Evolutionary conservation across 2,329 filamentous ascomycete genomes (phyloP), one percentile per base, ranked within the genome.

Genomic region (Curvularia sp.): DNA sequence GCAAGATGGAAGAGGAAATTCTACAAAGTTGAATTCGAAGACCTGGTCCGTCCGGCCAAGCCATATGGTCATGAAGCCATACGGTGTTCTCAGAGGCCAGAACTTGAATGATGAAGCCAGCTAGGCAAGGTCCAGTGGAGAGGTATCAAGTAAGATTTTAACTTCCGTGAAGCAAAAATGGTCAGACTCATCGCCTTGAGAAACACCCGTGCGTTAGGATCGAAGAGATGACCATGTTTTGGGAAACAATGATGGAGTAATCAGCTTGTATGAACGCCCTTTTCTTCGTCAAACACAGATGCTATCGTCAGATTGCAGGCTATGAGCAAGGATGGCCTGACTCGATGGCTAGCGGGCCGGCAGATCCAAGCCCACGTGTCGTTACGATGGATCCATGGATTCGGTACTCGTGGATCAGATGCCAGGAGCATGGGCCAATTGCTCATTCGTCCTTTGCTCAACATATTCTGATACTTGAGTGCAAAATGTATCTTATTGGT

Each of bases 31-130:
- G 36, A 49, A 8, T 13, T 15, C 21, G 21, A 30, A 47, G 43
- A 19, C 18, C 10, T 15, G 28, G 12, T 47, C 43, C 12, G 43
- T 21, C 18, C 28, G 10, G 28, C 43, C 27, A 47, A 27, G 67
- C 67, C 61, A 71, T 63, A 63, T 39, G 41, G 58, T 60, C 59
- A 60, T 62, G 55, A 52, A 48, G 30, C 21, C 41, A 38, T 50
- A 51, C 23, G 36, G 34, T 41, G 9, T 13, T 52, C 42, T 42
- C 49, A 46, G 39, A 56, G 8, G 9, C 15, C n/a, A 32, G 27
- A 21, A 12, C 43, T n/a, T 53, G 41, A 48, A 47, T 45, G 41
- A 30, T 32, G 43, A 46, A 53, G 30, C 50, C 55, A 69, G 59
- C 57, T 58, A 53, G 41, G 53, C 39, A 50, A 48, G 42, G 41